Conservation (phyloP, 2,329 filamentous ascomycete species). For the Knufia fluminis region DNA sequence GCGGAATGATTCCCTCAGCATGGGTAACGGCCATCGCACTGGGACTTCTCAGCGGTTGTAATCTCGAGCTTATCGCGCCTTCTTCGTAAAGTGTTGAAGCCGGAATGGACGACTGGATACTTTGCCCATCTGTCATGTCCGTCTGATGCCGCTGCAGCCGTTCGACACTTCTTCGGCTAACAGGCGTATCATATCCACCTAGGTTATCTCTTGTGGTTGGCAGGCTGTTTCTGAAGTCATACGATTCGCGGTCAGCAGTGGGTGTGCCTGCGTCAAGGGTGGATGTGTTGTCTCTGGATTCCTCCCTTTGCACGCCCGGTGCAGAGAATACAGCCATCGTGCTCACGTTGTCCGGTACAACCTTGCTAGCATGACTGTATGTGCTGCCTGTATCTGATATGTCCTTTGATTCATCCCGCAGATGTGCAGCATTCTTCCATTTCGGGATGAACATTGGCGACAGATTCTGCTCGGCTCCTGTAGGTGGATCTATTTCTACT, state of each 20-base stretch:
- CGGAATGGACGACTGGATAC: conserved; percentile 5
- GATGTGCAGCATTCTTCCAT: conserved; percentile 18
- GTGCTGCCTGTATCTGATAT: conserved; percentile 16
- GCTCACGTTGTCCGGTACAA: conserved; percentile 16
- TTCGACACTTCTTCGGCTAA: conserved; percentile 20
- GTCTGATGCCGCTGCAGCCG: conserved; percentile 14
- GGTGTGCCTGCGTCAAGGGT: background rate
- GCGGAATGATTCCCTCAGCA: conserved; percentile 17
- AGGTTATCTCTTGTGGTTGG: background rate
- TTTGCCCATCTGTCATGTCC: background rate
- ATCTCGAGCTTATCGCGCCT: background rate
- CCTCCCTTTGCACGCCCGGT: conserved; percentile 13
- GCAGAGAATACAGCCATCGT: conserved; percentile 20
- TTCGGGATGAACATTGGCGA: conserved; percentile 15
- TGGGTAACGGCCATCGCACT: conserved; percentile 20
- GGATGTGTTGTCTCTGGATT: background rate
- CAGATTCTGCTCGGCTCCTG: background rate
- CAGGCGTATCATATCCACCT: conserved; percentile 18
- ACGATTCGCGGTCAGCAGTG: background rate
- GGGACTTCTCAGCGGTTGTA: conserved; percentile 15
- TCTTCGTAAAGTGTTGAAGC: background rate
- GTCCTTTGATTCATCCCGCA: conserved; percentile 13
- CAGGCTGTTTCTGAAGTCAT: background rate
- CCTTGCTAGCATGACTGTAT: conserved; percentile 14
- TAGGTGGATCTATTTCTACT: background rate